Evolutionary conservation across 305 asterid species (phyloP), one percentile per base, ranked within the genome.

Genomic region (Fraxinus albicans): DNA sequence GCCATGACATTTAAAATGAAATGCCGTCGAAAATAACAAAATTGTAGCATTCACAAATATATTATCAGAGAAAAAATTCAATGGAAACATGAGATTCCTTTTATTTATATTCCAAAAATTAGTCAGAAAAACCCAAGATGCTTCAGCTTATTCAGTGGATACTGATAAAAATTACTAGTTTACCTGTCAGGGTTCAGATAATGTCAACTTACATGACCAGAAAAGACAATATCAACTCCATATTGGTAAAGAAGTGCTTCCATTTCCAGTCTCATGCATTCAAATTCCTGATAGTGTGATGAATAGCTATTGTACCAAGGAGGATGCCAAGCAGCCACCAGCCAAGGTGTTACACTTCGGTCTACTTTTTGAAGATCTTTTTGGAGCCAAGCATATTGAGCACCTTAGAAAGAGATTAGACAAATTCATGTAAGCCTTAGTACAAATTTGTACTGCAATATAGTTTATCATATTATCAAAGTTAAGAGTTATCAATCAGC

Each of bases 301-400:
- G 96, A 87, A 86, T 92, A 95, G 90, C 95, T 95, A 50, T 90
- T 95, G 83, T 95, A 95, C 98, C 98, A 93, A 3, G 98, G 98
- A 29, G 98, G 80, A 88, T 95, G 98, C 97, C 94, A 91, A 8
- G 95, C 84, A 36, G 92, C 95, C 8, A 92, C 93, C 44, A 95
- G 86, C 98, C 98, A 95, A 4, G 98, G 97, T 33, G 98, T 91
- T 23, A 73, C 73, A 42, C 82, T 78, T 9, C 94, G 91, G 78
- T 92, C 87, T 5, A 92, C 86, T 60, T 87, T 88, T 80, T 79
- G 23, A 33, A 95, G 91, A 84, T 95, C 96, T 73, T 88, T 78
- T 86, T 87, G 83, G 72, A 95, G 92, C 98, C 98, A 95, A 72
- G 79, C 83, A 88, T 89, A 92, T 86, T 95, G 98, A 81, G 83